Evolutionary conservation across 1,284 basidiomycete genomes (phyloP), one percentile per base, ranked within the genome.

Genomic region (Schizophyllum amplum): DNA sequence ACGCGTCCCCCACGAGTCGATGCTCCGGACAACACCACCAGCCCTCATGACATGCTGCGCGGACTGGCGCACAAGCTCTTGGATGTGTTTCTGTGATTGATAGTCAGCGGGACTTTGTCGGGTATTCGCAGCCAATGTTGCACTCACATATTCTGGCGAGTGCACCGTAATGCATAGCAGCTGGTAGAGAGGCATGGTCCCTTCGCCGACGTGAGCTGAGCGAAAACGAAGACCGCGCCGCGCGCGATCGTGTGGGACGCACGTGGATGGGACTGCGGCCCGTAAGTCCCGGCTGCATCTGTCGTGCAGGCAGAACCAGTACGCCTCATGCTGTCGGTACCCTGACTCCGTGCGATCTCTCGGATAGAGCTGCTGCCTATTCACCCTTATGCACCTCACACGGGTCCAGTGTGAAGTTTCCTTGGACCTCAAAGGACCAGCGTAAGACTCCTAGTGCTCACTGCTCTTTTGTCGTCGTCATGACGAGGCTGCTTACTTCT

Each of bases 11-110:
- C 81, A 84, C 55, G 82, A 92, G 53, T 87, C 78, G 57, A 94
- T 80, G 51, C 80, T 80, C 24, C 92, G 83, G 23, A 94, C 91
- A 50, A 90, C 87, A 24, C 91, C 92, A 54, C 92, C 92, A 21
- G 79, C 72, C 59, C 87, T 77, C 74, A 94, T 80, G 56, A 94
- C 76, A 66, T 90, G 86, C 57, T 75, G 78, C 21, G 90, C 88
- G 4, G 88, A 83, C 64, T 85, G 82, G 11, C 79, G 78, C 23
- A 93, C 90, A 17, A 94, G 78, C 61, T 85, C 81, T 58, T 89
- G 86, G 51, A 94, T 86, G 63, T 87, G 84, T 72, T 74, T 76
- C 91, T 93, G 66, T 52, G 42, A 11, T 33, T 21, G 11, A 47
- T 24, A 24, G 2, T 55, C n/a, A 22, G 5, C n/a, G 51, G 24